phyloP scores from a whole-genome alignment of 768 basidiomycete genomes.

The Boletus subcaerulescens region DNA sequence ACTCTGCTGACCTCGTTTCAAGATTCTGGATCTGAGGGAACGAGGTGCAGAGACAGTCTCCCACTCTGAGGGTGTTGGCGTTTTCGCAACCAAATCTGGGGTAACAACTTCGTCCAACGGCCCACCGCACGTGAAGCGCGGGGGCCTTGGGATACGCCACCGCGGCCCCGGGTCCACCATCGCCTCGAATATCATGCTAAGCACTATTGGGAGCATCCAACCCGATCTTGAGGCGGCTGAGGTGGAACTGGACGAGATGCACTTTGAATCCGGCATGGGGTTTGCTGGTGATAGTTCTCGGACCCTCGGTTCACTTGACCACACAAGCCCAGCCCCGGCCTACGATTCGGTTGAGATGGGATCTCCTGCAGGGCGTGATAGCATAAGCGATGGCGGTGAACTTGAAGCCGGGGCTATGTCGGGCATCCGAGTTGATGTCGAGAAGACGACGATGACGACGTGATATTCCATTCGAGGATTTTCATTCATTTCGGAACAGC shows the following conservation, averaged over 20 bases:
- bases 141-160: constrained; percentile 46
- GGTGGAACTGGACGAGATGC: constrained; percentile 54
- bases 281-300: constrained; percentile 45
- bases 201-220: constrained; percentile 59
- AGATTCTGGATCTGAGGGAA: constrained; percentile 82
- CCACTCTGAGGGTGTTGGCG: constrained; percentile 67
- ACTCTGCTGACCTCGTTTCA: constrained; percentile 26
- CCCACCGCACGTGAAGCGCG: constrained; percentile 21
- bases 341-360: constrained; percentile 42
- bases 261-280: constrained; percentile 49
- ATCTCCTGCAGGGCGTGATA: constrained; percentile 14
- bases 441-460: constrained; percentile 54
- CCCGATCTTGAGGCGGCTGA: constrained; percentile 51
- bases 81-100: constrained; percentile 63
- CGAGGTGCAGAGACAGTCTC: constrained; percentile 77
- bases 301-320: constrained; percentile 30
- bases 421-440: constrained; percentile 60
- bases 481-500: constrained; percentile 23
- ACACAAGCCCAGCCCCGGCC: constrained; percentile 51
- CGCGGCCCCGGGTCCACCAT: constrained; percentile 51
- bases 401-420: constrained; percentile 12
- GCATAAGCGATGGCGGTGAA: constrained; percentile 22
- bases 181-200: constrained; percentile 60
- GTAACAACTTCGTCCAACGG: constrained; percentile 26
- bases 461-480: constrained; percentile 23